Evolutionary conservation across 2,329 filamentous ascomycete genomes (phyloP).

Genomic region (Elsinoe necatrix): DNA sequence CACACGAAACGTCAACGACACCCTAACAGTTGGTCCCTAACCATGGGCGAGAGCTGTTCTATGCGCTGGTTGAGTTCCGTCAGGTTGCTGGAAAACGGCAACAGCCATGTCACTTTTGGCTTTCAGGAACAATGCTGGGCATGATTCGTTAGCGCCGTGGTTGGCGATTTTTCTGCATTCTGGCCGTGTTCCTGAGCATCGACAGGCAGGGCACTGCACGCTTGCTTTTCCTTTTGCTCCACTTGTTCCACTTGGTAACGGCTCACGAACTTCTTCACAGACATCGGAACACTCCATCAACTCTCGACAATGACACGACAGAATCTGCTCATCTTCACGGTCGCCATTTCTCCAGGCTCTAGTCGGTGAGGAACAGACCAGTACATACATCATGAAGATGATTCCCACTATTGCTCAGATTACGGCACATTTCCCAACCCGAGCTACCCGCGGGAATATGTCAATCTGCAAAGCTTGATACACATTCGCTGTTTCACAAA

Average conservation of each 20-base stretch:
- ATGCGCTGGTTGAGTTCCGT: background rate
- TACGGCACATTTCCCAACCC: background rate
- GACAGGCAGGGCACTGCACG: background rate
- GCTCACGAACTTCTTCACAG: background rate
- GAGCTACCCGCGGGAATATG: background rate
- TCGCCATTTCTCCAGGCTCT: background rate
- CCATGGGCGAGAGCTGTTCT: too few species aligned
- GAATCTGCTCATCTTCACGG: background rate
- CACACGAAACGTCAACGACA: too few species aligned
- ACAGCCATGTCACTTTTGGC: background rate
- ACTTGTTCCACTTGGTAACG: background rate
- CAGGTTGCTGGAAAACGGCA: background rate
- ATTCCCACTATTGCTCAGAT: background rate
- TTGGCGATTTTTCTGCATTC: background rate
- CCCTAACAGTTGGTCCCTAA: too few species aligned
- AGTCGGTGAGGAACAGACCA: background rate
- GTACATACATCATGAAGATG: background rate
- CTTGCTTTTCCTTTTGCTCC: background rate
- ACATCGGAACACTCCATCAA: background rate
- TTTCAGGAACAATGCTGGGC: background rate
- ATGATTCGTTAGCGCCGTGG: conserved; percentile 8
- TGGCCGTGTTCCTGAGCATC: background rate
- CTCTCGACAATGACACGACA: background rate
- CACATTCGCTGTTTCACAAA: conserved; percentile 2
- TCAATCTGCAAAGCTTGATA: conserved; percentile 5